A percentile compares a stretch with the other conserved stretches of the same genome.
Conservation (phyloP, 805 yeast genomes). For the Saccharomyces jurei region DNA sequence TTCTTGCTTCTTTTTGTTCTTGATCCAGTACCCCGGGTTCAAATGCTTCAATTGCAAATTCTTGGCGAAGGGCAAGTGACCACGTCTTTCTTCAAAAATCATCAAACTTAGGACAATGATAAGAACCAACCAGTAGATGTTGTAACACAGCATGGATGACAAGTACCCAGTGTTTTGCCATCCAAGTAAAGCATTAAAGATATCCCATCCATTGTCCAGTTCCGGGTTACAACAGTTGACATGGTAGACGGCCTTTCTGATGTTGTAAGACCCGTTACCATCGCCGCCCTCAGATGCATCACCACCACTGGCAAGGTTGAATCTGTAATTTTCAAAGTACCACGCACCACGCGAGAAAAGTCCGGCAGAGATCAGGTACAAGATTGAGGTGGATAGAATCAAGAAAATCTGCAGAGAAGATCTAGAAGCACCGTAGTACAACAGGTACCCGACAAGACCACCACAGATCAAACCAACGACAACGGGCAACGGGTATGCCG, state of each 20-base stretch:
- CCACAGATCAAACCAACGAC: slow-evolving; percentile 81
- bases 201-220: slow-evolving; percentile 90
- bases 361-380: slow-evolving; percentile 87
- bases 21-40: slow-evolving; percentile 69
- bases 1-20: slow-evolving; percentile 56
- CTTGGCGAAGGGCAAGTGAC: slow-evolving; percentile 68
- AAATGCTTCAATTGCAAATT: slow-evolving; percentile 40
- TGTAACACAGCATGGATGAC: slow-evolving; percentile 85
- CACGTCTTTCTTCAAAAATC: slow-evolving; percentile 76
- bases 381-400: slow-evolving; percentile 77
- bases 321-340: slow-evolving; percentile 70
- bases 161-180: slow-evolving; percentile 97
- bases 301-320: slow-evolving; percentile 70
- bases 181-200: slow-evolving; percentile 87
- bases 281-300: slow-evolving; percentile 89
- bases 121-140: slow-evolving; percentile 75
- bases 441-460: slow-evolving; percentile 51
- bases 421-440: slow-evolving; percentile 77
- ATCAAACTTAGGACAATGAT: slow-evolving; percentile 49
- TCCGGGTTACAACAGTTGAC: slow-evolving; percentile 96
- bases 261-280: slow-evolving; percentile 93
- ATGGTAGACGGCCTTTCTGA: slow-evolving; percentile 79
- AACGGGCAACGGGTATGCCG: slow-evolving; percentile 90
- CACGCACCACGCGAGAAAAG: slow-evolving; percentile 89
- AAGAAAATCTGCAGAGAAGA: slow-evolving; percentile 82